Percentiles rank a stretch among this genome's conserved stretches.
Conservation (phyloP, 2,329 filamentous ascomycete species). For the Talaromyces verruculosus region DNA sequence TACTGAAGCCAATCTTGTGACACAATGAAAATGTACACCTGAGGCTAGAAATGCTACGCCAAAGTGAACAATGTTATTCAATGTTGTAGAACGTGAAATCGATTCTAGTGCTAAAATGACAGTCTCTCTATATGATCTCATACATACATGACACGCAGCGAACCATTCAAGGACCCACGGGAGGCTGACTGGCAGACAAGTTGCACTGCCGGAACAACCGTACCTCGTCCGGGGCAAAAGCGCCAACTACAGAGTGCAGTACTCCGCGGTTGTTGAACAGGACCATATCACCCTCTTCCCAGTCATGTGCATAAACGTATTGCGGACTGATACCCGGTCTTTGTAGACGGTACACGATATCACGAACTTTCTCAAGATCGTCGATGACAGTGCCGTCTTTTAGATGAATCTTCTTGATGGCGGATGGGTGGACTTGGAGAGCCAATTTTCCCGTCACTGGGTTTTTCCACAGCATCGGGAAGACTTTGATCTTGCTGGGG, state of each 20-base stretch:
- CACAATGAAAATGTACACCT: not conserved
- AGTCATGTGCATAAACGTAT: slow-evolving; percentile 71
- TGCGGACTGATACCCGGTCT: slow-evolving; percentile 68
- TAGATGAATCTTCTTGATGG: slow-evolving; percentile 67
- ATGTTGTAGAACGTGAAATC: not conserved
- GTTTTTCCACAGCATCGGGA: slow-evolving; percentile 78
- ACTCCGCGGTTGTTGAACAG: slow-evolving; percentile 77
- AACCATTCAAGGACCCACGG: slow-evolving; percentile 12
- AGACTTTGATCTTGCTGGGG: slow-evolving; percentile 64
- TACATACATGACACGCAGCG: not conserved
- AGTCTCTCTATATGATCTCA: not conserved
- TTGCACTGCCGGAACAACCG: slow-evolving; percentile 77
- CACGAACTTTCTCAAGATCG: slow-evolving; percentile 64
- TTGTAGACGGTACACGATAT: slow-evolving; percentile 70
- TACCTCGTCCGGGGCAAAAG: slow-evolving; percentile 71
- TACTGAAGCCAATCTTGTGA: not conserved
- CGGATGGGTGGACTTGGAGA: slow-evolving; percentile 72
- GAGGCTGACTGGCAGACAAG: slow-evolving; percentile 52
- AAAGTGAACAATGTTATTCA: not conserved
- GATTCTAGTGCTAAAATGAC: not conserved
- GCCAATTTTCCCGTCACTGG: slow-evolving; percentile 68
- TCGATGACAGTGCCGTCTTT: slow-evolving; percentile 67
- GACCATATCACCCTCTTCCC: slow-evolving; percentile 73
- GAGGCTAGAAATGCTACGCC: not conserved
- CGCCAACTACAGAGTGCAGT: slow-evolving; percentile 72